Evolutionary conservation across 139 green algal species (phyloP).

Genomic region (Haematococcus sp.): DNA sequence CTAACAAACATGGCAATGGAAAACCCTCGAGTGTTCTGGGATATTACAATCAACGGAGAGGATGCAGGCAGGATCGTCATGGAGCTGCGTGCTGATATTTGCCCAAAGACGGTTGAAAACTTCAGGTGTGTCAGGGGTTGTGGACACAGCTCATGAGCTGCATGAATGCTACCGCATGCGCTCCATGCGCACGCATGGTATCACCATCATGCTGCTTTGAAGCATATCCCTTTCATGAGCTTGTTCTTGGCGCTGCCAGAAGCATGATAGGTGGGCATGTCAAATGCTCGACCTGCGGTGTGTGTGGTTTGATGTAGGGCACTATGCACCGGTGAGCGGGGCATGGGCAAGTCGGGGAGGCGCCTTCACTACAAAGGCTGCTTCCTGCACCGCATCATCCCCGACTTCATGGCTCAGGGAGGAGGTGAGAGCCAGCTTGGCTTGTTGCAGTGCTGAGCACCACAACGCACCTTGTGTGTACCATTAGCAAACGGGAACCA

Average conservation of each 20-base stretch:
- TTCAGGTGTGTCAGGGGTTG: conserved; percentile 55
- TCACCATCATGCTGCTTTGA: too few species aligned
- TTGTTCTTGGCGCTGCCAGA: too few species aligned
- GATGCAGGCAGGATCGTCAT: conserved; percentile 62
- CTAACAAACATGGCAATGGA: conserved; percentile 12
- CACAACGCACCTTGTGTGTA: background rate
- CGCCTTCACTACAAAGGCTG: conserved; percentile 82
- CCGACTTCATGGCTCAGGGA: conserved; percentile 66
- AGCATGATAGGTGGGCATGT: too few species aligned
- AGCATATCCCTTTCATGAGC: too few species aligned
- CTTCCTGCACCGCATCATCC: conserved; percentile 80
- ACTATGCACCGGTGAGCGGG: conserved; percentile 78
- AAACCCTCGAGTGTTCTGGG: conserved; percentile 64
- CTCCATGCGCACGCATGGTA: background rate
- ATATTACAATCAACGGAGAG: conserved; percentile 58
- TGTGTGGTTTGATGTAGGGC: conserved; percentile 15
- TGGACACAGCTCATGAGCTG: background rate
- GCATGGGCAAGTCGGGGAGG: conserved; percentile 72
- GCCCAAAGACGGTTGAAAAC: conserved; percentile 84
- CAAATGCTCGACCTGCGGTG: too few species aligned
- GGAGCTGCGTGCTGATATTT: conserved; percentile 67
- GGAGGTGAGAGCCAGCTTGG: background rate
- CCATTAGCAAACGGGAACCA: background rate
- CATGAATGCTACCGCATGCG: background rate
- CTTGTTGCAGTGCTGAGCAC: background rate